Conservation (phyloP, 2,329 filamentous ascomycete genomes). For the Alternaria solani region DNA sequence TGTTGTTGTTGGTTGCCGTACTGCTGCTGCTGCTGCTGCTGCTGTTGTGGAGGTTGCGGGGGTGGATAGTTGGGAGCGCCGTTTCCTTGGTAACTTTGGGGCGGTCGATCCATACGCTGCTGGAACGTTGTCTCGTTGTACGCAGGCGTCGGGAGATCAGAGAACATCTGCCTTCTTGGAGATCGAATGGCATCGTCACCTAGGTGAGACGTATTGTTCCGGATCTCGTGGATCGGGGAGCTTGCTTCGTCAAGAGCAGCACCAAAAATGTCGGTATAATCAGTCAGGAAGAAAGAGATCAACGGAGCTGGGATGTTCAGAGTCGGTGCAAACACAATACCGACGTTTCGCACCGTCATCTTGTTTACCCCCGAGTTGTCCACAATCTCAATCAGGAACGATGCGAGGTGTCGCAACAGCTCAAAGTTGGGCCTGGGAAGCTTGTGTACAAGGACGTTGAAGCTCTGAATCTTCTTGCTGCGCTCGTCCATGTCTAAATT, state of each 20-base stretch:
- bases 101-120: slow-evolving; percentile 36
- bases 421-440: slow-evolving; percentile 83
- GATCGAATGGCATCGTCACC: slow-evolving; percentile 68
- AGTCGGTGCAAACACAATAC: slow-evolving; percentile 97
- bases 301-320: slow-evolving; percentile 95
- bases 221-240: slow-evolving; percentile 57
- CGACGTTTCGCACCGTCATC: slow-evolving; percentile 96
- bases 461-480: slow-evolving; percentile 76
- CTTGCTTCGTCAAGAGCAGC: slow-evolving; percentile 66
- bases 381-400: slow-evolving; percentile 90
- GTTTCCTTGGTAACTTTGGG: slow-evolving; percentile 31
- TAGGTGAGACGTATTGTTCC: slow-evolving; percentile 52
- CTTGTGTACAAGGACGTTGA: slow-evolving; percentile 79
- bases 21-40: slow-evolving; percentile 25
- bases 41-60: slow-evolving; percentile 34
- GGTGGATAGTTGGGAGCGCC: slow-evolving; percentile 35
- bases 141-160: slow-evolving; percentile 69
- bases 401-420: slow-evolving; percentile 82
- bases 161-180: slow-evolving; percentile 71
- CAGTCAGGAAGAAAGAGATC: slow-evolving; percentile 91
- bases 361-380: slow-evolving; percentile 91
- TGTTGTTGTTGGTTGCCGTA: slow-evolving; percentile 28
- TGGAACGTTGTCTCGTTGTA: slow-evolving; percentile 66
- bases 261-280: slow-evolving; percentile 87
- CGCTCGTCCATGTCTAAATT: slow-evolving; percentile 73